Evolutionary conservation across 192 early-diverging fungal genomes (phyloP).

Genomic region (Backusella luteola): DNA sequence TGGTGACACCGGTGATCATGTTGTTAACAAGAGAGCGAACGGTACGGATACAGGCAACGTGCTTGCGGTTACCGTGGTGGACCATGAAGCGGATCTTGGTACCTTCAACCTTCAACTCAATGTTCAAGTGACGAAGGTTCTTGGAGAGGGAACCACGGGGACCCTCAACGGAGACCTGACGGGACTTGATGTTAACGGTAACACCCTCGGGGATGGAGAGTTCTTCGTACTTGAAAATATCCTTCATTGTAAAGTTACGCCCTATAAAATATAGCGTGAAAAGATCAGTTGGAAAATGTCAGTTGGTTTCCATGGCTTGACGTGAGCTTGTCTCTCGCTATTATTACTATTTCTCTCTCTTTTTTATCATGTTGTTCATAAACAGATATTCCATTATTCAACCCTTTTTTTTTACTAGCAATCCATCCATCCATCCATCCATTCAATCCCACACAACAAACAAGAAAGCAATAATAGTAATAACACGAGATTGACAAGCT

Average conservation of each 20-base stretch:
- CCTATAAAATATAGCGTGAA: slow-evolving; percentile 10
- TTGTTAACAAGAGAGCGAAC: too few species aligned
- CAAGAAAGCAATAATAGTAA: not conserved
- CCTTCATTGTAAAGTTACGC: slow-evolving; percentile 61
- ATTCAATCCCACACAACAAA: not conserved
- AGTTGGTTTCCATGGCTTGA: not conserved
- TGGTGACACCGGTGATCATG: too few species aligned
- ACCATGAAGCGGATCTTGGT: slow-evolving; percentile 84
- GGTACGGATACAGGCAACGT: too few species aligned
- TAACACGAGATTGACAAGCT: not conserved
- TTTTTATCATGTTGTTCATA: not conserved
- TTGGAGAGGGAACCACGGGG: slow-evolving; percentile 88
- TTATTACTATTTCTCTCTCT: not conserved
- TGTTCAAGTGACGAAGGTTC: slow-evolving; percentile 91
- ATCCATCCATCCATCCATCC: slow-evolving; percentile 27
- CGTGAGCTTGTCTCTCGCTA: not conserved
- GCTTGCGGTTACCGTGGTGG: slow-evolving; percentile 94
- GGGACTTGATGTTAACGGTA: slow-evolving; percentile 84
- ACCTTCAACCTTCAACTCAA: slow-evolving; percentile 77
- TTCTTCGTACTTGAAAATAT: slow-evolving; percentile 88
- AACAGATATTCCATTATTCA: not conserved
- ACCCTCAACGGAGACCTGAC: slow-evolving; percentile 83
- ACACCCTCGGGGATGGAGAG: slow-evolving; percentile 90
- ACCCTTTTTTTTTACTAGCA: not conserved
- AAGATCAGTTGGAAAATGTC: not conserved